These are phyloP conservation scores for Xylariaceae sp. DNA, from an alignment of 2,329 filamentous ascomycete genomes.

Conservation along the genomic window DNA sequence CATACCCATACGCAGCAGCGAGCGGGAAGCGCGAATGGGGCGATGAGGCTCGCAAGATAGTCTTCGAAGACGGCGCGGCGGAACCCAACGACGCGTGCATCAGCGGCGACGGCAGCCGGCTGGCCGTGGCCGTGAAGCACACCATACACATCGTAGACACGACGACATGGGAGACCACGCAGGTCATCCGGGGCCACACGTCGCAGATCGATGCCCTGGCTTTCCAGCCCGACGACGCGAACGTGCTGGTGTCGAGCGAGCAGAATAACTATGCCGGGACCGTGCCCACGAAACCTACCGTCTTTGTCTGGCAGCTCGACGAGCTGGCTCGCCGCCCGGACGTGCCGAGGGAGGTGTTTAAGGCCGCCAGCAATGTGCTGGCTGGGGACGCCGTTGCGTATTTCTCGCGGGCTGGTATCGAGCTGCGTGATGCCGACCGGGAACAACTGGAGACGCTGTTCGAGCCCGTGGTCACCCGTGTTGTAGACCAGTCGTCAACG, in stretches of 20 bases:
- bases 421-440: no score
- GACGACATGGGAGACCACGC: background rate
- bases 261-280: background rate
- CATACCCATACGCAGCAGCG: background rate
- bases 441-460: no score
- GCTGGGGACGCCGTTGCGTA: no score
- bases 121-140: background rate
- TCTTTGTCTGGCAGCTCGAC: no score
- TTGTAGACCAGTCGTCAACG: no score
- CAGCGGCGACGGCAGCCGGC: background rate
- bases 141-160: background rate
- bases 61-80: background rate
- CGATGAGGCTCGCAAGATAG: background rate
- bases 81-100: background rate
- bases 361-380: no score
- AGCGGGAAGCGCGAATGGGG: conserved; percentile 1
- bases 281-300: no score
- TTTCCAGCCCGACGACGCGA: background rate
- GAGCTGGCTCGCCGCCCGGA: no score
- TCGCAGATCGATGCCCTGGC: background rate
- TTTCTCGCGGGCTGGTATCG: no score
- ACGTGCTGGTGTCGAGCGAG: background rate
- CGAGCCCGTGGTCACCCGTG: no score
- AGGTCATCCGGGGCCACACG: background rate
- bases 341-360: no score